phyloP scores from a whole-genome alignment of 176 grass and related monocot genomes.

The Urochloa ruziziensis region DNA sequence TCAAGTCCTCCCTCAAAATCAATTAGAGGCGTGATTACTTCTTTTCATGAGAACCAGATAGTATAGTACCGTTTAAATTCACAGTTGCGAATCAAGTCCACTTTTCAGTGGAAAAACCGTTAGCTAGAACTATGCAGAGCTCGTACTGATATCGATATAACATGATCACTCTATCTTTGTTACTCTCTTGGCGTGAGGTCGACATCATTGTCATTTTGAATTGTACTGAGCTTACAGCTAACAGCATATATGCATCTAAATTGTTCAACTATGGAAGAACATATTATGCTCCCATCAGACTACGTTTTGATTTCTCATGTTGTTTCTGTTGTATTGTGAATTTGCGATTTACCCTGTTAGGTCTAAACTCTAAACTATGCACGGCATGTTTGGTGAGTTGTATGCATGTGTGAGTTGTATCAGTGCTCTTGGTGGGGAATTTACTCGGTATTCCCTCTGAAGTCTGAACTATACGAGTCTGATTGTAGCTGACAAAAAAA shows the following conservation, averaged over 20 bases:
- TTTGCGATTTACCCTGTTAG: neutral
- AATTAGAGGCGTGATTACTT: constrained; percentile 31
- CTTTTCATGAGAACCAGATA: neutral
- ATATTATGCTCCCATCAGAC: neutral
- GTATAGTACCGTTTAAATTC: neutral
- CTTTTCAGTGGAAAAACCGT: neutral
- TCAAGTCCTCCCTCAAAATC: constrained; percentile 68
- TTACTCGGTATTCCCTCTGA: no score
- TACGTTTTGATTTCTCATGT: neutral
- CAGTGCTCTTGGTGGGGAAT: no score
- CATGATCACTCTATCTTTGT: neutral
- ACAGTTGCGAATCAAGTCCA: neutral
- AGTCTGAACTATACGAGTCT: no score
- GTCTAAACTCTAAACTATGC: no score
- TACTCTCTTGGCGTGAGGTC: neutral
- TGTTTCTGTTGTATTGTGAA: neutral
- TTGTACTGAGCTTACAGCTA: neutral
- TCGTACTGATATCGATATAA: neutral
- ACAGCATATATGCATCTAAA: neutral
- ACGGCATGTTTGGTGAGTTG: no score
- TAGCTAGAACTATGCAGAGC: neutral
- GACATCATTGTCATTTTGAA: neutral
- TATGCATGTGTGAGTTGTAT: no score
- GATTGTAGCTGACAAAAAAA: neutral
- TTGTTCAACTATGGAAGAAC: neutral